phyloP scores from a whole-genome alignment of 306 rosid species.

The Citrullus amarus region DNA sequence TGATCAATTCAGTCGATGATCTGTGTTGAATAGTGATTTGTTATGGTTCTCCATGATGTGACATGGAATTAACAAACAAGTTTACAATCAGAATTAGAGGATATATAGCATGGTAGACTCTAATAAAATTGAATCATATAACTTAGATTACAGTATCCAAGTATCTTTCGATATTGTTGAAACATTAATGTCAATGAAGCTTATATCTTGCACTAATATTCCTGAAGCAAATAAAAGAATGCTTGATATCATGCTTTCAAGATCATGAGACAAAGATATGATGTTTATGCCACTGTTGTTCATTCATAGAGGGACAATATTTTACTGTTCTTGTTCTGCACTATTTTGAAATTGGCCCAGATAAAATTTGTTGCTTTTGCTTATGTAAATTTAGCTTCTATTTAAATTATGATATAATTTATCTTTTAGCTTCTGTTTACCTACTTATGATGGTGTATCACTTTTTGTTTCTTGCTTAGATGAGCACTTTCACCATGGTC shows the following conservation, averaged over 20 bases:
- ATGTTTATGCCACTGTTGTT: background rate
- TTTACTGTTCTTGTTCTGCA: background rate
- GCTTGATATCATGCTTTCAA: background rate
- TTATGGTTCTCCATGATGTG: background rate
- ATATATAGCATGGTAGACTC: background rate
- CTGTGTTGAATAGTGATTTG: background rate
- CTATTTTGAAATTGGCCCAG: background rate
- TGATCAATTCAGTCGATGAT: background rate
- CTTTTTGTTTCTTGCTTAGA: constrained; percentile 30
- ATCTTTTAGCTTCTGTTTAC: no score
- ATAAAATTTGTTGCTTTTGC: background rate
- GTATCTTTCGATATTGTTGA: background rate
- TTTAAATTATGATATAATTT: background rate
- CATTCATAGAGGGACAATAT: background rate
- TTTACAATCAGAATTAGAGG: background rate
- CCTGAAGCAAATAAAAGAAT: background rate
- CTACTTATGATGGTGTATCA: no score
- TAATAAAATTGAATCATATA: background rate
- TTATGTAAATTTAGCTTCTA: background rate
- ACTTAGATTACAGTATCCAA: background rate
- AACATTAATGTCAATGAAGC: background rate
- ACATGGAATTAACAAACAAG: background rate
- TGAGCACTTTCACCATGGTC: constrained; percentile 98
- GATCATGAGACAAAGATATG: background rate
- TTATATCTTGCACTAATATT: background rate